Conservation (phyloP, 2,329 filamentous ascomycete species). For the Epichloe sylvatica region DNA sequence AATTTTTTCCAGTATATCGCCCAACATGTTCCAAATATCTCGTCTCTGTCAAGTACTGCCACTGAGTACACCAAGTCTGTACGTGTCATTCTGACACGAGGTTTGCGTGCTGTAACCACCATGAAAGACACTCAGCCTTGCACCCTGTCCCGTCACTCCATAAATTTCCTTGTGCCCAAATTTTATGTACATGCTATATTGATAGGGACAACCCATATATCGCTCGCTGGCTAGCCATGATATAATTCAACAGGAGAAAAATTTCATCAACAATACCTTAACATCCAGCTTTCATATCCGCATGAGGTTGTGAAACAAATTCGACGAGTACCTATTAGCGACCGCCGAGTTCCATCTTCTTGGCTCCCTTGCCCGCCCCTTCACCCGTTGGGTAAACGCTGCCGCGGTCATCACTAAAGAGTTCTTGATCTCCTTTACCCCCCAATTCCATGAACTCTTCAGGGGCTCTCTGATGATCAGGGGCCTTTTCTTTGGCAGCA, state of each 20-base stretch:
- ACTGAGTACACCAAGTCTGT: neutral
- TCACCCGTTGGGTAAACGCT: constrained; percentile 34
- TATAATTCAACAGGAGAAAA: neutral
- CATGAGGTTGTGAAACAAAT: neutral
- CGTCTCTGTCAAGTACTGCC: neutral
- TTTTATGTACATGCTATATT: constrained; percentile 3
- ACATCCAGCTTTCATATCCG: neutral
- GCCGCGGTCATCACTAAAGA: constrained; percentile 52
- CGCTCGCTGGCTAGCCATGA: neutral
- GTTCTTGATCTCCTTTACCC: constrained; percentile 66
- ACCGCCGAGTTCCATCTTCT: constrained; percentile 15
- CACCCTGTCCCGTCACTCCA: neutral
- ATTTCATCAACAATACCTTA: neutral
- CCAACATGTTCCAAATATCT: too few species aligned
- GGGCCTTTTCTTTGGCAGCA: constrained; percentile 44
- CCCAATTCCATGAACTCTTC: constrained; percentile 74
- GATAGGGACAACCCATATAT: neutral
- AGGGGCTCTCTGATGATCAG: constrained; percentile 51
- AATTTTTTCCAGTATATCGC: too few species aligned
- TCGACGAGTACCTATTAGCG: constrained; percentile 1
- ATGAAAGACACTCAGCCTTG: neutral
- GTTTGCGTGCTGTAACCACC: neutral
- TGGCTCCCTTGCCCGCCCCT: constrained; percentile 16
- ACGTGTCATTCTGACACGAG: neutral
- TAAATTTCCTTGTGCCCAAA: neutral